These are phyloP conservation scores for Berberis thunbergii DNA, from an alignment of 164 flowering plant genomes.

Conservation along the genomic window DNA sequence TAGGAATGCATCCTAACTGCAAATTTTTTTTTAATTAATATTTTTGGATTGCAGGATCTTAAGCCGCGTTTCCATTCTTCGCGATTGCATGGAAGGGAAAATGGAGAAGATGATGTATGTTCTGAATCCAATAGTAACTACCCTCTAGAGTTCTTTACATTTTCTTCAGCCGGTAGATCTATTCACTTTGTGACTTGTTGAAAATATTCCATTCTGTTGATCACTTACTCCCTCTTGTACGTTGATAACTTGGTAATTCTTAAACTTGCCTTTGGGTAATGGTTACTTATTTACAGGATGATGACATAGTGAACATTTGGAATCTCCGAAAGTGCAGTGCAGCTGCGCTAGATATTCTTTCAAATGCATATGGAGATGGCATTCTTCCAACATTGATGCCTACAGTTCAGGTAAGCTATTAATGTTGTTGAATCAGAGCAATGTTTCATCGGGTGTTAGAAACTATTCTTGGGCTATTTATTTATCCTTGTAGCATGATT, in stretches of 20 bases:
- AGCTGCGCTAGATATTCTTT: slow-evolving; percentile 85
- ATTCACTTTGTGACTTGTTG: too few species aligned
- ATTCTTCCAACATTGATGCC: slow-evolving; percentile 94
- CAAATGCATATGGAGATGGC: slow-evolving; percentile 93
- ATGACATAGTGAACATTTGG: slow-evolving; percentile 90
- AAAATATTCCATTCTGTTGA: too few species aligned
- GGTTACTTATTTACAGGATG: slow-evolving; percentile 50
- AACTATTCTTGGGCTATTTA: too few species aligned
- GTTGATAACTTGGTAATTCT: too few species aligned
- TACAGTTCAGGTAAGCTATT: slow-evolving; percentile 55
- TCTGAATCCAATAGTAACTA: background rate
- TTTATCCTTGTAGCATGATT: too few species aligned
- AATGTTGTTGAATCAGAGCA: background rate
- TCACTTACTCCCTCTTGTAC: too few species aligned
- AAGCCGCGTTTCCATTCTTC: slow-evolving; percentile 97
- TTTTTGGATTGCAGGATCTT: slow-evolving; percentile 58
- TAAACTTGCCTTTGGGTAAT: background rate
- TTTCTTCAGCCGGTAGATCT: background rate
- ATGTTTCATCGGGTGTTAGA: too few species aligned
- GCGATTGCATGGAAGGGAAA: slow-evolving; percentile 84
- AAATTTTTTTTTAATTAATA: background rate
- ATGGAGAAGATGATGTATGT: slow-evolving; percentile 82
- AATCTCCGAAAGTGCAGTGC: slow-evolving; percentile 98
- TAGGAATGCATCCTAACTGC: too few species aligned
- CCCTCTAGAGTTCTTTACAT: background rate